Percentiles rank a stretch among this genome's conserved stretches.
These are phyloP conservation scores for Fonsecaea nubica DNA, from an alignment of 2,329 filamentous ascomycete genomes.

Conservation along the genomic window DNA sequence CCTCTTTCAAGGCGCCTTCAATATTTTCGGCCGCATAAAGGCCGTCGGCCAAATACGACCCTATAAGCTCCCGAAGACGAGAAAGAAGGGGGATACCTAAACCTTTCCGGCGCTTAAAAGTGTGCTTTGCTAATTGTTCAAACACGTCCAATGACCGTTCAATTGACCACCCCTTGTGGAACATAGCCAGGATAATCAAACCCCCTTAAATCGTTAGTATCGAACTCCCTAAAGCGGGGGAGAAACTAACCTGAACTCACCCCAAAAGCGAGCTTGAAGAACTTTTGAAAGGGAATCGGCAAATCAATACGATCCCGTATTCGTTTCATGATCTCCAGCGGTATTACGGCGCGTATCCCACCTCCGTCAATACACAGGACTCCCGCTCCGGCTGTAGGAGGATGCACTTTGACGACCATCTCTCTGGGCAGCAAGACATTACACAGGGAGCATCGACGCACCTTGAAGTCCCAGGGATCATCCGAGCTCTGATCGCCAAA, in stretches of 20 bases:
- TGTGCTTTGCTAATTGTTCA: background rate
- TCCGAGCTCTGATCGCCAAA: constrained; percentile 36
- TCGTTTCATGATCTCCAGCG: constrained; percentile 38
- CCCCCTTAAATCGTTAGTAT: constrained; percentile 17
- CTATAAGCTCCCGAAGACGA: too few relatives aligned
- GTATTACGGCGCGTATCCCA: constrained; percentile 40
- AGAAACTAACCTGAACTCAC: constrained; percentile 41
- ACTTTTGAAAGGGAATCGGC: constrained; percentile 34
- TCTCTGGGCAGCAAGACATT: constrained; percentile 8
- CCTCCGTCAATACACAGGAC: constrained; percentile 49
- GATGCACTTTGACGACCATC: constrained; percentile 42
- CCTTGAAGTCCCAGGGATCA: constrained; percentile 36
- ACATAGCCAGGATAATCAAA: constrained; percentile 10
- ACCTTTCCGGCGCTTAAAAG: background rate
- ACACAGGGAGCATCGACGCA: constrained; percentile 30
- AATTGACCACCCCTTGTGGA: constrained; percentile 7
- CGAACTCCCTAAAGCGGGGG: too few relatives aligned
- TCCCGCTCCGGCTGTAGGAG: constrained; percentile 44
- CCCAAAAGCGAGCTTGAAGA: constrained; percentile 40
- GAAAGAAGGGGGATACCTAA: constrained; percentile 1
- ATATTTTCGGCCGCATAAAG: too few relatives aligned
- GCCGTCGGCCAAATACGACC: too few relatives aligned
- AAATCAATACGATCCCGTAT: constrained; percentile 36
- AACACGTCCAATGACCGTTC: constrained; percentile 10
- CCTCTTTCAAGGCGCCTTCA: too few relatives aligned